A percentile compares a stretch with the other conserved stretches of the same genome.
These are phyloP conservation scores for Serpula lacrymans DNA, from an alignment of 768 basidiomycete species.

Conservation along the genomic window DNA sequence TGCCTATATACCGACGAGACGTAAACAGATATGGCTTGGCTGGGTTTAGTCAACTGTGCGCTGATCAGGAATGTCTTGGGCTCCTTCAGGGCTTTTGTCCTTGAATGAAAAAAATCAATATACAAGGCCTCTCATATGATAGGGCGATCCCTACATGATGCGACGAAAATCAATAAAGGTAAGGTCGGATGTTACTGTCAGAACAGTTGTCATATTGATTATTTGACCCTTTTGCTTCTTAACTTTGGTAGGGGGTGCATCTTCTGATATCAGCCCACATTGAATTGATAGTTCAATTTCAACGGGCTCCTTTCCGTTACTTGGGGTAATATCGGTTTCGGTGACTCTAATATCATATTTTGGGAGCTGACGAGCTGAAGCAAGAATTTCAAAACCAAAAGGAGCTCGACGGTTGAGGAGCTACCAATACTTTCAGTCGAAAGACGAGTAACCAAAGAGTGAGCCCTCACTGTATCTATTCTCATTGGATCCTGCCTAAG, in stretches of 20 bases:
- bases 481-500: constrained; percentile 53
- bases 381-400: constrained; percentile 69
- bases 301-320: constrained; percentile 50
- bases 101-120: constrained; percentile 25
- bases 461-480: constrained; percentile 65
- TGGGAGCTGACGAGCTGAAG: constrained; percentile 61
- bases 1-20: constrained; percentile 53
- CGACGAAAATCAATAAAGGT: constrained; percentile 77
- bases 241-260: constrained; percentile 19
- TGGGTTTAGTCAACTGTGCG: constrained; percentile 66
- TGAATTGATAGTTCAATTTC: constrained; percentile 53
- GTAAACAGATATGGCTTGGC: constrained; percentile 60
- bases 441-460: too few species aligned
- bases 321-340: constrained; percentile 40
- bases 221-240: constrained; percentile 45
- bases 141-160: constrained; percentile 56
- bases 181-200: constrained; percentile 73
- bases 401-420: constrained; percentile 71
- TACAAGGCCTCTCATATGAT: too few species aligned
- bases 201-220: constrained; percentile 63
- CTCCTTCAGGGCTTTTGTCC: constrained; percentile 64
- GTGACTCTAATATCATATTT: constrained; percentile 53
- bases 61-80: constrained; percentile 58
- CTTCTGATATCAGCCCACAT: constrained; percentile 46
- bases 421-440: constrained; percentile 32